A percentile compares a stretch with the other conserved stretches of the same genome.
Evolutionary conservation across 805 yeast species (phyloP).

Genomic region (Wickerhamiella slavikovae): DNA sequence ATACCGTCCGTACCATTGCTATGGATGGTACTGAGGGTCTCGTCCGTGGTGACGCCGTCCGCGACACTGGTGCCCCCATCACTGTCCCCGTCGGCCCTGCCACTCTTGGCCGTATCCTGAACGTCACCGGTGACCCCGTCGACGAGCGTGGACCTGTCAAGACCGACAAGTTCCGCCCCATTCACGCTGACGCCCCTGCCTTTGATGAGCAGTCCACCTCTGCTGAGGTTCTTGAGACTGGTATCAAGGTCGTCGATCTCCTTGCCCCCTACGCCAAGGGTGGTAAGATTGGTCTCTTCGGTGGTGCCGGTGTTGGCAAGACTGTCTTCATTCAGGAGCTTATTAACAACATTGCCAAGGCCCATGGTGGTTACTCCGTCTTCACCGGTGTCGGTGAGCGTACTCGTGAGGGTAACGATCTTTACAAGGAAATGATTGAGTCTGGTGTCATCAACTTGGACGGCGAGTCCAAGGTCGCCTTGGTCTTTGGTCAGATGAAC

Average conservation of each 20-base stretch:
- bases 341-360: slow-evolving; percentile 99
- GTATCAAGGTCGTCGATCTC: slow-evolving; percentile 98
- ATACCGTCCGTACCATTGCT: slow-evolving; percentile 99
- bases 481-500: slow-evolving; percentile 99
- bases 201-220: slow-evolving; percentile 93
- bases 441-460: slow-evolving; percentile 99
- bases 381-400: slow-evolving; percentile 99
- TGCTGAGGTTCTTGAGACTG: slow-evolving; percentile 97
- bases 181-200: slow-evolving; percentile 94
- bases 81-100: slow-evolving; percentile 99
- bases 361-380: slow-evolving; percentile 99
- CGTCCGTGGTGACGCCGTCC: slow-evolving; percentile 84
- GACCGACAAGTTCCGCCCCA: slow-evolving; percentile 84
- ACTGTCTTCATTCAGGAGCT: slow-evolving; percentile 99
- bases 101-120: slow-evolving; percentile 95
- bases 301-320: slow-evolving; percentile 99
- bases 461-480: slow-evolving; percentile 98
- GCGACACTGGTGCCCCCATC: slow-evolving; percentile 96
- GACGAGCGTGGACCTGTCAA: slow-evolving; percentile 99
- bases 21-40: slow-evolving; percentile 99
- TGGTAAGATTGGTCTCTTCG: slow-evolving; percentile 99
- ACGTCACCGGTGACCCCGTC: slow-evolving; percentile 97
- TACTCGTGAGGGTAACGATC: slow-evolving; percentile 99
- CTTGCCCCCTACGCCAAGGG: slow-evolving; percentile 99
- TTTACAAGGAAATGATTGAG: slow-evolving; percentile 99